Conservation (phyloP, 805 yeast genomes). For the Cyberlindnera saturnus region DNA sequence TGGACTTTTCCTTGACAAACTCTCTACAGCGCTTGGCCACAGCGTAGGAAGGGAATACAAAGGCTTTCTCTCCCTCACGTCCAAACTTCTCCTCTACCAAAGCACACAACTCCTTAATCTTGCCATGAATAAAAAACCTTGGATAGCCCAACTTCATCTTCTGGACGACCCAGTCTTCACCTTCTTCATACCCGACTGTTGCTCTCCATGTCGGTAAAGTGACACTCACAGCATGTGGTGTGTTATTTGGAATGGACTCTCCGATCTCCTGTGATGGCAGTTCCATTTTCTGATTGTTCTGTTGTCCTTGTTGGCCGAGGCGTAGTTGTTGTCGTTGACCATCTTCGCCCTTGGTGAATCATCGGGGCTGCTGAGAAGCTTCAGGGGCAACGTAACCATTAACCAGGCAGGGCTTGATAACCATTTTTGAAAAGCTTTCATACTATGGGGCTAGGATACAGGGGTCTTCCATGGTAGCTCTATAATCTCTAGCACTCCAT, state of each 20-base stretch:
- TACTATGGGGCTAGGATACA: no score
- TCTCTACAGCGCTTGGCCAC: conserved; percentile 84
- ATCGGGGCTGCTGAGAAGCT: not conserved
- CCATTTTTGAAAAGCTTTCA: no score
- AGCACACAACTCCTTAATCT: conserved; percentile 49
- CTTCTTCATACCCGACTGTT: conserved; percentile 88
- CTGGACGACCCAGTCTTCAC: conserved; percentile 70
- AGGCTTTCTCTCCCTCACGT: conserved; percentile 65
- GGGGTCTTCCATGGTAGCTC: no score
- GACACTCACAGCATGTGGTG: conserved; percentile 91
- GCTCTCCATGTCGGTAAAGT: conserved; percentile 95
- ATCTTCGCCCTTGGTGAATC: not conserved
- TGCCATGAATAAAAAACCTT: conserved; percentile 64
- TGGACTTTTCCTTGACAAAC: conserved; percentile 48
- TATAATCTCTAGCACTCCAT: no score
- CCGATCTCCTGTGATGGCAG: conserved; percentile 46
- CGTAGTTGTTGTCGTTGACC: not conserved
- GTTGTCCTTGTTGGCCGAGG: not conserved
- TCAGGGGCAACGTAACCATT: not conserved
- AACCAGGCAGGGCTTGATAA: not conserved
- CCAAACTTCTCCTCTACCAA: conserved; percentile 67
- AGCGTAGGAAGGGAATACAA: conserved; percentile 71
- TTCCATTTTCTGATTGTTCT: conserved; percentile 2
- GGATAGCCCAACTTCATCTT: conserved; percentile 89
- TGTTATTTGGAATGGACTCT: conserved; percentile 80